phyloP scores from a whole-genome alignment of 768 basidiomycete species.

The Collybia sordida region DNA sequence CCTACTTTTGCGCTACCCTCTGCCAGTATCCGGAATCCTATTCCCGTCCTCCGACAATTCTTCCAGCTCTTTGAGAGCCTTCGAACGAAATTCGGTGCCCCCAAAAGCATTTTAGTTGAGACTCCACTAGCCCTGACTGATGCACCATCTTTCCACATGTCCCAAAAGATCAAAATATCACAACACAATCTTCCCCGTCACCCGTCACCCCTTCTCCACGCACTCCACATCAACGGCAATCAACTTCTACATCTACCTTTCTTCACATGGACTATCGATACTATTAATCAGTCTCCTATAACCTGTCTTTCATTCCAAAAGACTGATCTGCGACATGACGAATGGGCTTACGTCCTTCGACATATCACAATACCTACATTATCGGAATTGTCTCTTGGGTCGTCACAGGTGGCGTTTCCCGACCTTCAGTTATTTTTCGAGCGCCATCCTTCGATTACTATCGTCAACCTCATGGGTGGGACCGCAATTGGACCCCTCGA shows the following conservation, averaged over 20 bases:
- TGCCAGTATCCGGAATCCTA: background rate
- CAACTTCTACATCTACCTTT: constrained; percentile 11
- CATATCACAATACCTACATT: constrained; percentile 12
- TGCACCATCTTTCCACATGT: background rate
- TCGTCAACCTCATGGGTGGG: constrained; percentile 12
- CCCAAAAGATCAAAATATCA: background rate
- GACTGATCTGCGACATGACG: constrained; percentile 10
- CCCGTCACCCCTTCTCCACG: constrained; percentile 2
- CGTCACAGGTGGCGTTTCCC: constrained; percentile 13
- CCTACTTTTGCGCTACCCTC: background rate
- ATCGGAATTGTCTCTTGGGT: constrained; percentile 10
- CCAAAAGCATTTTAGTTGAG: background rate
- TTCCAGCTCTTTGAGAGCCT: background rate
- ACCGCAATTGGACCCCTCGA: constrained; percentile 9
- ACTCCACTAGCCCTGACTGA: background rate
- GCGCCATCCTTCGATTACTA: constrained; percentile 18
- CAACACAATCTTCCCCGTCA: background rate
- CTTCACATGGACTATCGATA: constrained; percentile 15
- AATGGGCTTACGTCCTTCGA: constrained; percentile 18
- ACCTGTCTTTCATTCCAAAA: constrained; percentile 13
- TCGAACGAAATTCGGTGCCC: background rate
- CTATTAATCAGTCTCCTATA: constrained; percentile 13
- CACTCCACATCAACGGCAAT: constrained; percentile 8
- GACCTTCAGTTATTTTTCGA: constrained; percentile 18
- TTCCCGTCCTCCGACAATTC: background rate